Percentiles rank a stretch among this genome's conserved stretches.
Evolutionary conservation across 1,284 basidiomycete genomes (phyloP).

Genomic region (Melanopsichium pennsylvanicum): DNA sequence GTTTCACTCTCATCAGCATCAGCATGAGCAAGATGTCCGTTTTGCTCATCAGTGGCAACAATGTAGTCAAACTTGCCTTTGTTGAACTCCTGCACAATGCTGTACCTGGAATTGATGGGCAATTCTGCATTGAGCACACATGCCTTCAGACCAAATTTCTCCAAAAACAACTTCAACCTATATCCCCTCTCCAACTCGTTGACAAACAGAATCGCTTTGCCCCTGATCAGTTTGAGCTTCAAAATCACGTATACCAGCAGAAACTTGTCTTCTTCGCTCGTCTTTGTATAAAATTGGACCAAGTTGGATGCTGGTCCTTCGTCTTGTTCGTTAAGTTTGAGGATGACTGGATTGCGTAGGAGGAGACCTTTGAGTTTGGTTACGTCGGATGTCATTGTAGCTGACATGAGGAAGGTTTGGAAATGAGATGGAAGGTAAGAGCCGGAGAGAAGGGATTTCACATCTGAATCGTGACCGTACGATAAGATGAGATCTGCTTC

Average conservation of each 20-base stretch:
- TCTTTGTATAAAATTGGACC: conserved; percentile 58
- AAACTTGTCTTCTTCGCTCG: conserved; percentile 92
- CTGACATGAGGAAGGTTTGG: conserved; percentile 96
- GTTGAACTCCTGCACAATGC: conserved; percentile 98
- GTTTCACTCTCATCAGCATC: conserved; percentile 66
- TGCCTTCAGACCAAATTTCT: conserved; percentile 95
- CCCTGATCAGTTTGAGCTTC: conserved; percentile 90
- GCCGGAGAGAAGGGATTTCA: conserved; percentile 82
- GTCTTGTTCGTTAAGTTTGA: conserved; percentile 42
- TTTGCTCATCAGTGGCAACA: conserved; percentile 90
- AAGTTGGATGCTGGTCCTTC: conserved; percentile 41
- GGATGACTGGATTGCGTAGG: conserved; percentile 82
- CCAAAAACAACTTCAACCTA: conserved; percentile 92
- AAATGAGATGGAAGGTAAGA: conserved; percentile 79
- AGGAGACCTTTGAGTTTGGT: conserved; percentile 87
- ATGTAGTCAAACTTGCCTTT: conserved; percentile 98
- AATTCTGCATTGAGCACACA: conserved; percentile 97
- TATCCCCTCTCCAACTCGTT: conserved; percentile 96
- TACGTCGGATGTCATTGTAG: conserved; percentile 96
- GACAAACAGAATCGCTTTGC: conserved; percentile 96
- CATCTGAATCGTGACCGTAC: conserved; percentile 91
- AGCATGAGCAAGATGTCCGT: conserved; percentile 1
- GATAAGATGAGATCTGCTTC: conserved; percentile 97
- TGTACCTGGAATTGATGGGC: conserved; percentile 93
- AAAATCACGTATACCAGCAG: conserved; percentile 92